Base-by-base conservation (phyloP, 305 asterid genomes). In the Ruellia speciosa region DNA sequence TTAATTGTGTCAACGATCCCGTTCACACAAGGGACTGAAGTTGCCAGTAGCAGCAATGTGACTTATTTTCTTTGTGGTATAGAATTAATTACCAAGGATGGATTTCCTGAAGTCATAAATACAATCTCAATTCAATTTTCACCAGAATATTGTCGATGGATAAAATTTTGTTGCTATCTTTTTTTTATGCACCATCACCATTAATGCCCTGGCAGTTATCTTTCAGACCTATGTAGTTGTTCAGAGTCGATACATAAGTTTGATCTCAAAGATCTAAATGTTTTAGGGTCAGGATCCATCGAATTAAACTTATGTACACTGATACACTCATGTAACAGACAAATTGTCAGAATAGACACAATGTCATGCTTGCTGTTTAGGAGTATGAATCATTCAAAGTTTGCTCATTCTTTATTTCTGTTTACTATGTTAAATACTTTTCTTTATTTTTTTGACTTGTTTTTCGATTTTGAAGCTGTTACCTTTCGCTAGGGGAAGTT, bases 401-500 rank as follows among this genome's bases (percentile, higher is more conserved):
- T 43, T 43, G 49, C 15, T 43, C 49, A 14, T 15, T 43, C 9
- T 47, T 47, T 47, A 2, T 47, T 14, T 6, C 14, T 16, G 9
- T 47, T 1, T 5, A 16, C 6, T 46, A 17, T 14, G 6, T 46
- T 46, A 46, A 14, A 46, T 7, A 14, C 13, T 46, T 46, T 13
- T 46, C n/a, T 46, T 17, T 13, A 55, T 60, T 47, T 65, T 52
- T 65, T 39, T 46, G 56, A 73, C 34, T 66, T 24, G 56, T 62
- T 60, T 58, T 52, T 49, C 0, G 10, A 13, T 62, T 63, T 68
- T 68, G 63, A 80, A 93, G 99, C 81, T 88, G 99, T 77, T 82
- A 86, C 77, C 97, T 93, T 73, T 74, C 89, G 60, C 83, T 86
- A 45, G 97, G 99, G 67, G 96, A 93, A 62, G 76, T 81, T 52